Base-by-base conservation (phyloP, 164 flowering plant species). In the Echeveria elegans region DNA sequence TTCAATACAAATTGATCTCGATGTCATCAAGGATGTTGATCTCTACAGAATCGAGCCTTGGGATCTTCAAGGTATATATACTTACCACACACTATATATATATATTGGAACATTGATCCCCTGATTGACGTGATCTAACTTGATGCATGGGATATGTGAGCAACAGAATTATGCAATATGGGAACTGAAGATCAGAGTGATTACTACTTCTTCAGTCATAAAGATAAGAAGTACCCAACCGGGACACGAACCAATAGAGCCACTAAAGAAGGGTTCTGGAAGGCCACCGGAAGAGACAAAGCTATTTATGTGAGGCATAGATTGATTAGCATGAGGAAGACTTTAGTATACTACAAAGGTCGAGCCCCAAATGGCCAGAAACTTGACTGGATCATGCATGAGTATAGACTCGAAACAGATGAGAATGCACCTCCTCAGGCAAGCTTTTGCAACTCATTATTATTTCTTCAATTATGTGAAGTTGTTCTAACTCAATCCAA, bases 201-300 rank as follows among this genome's bases (percentile, higher is more conserved):
- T 64, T 88, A 90, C 90, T 88, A 86, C 81, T 88, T 88, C 76
- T 88, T 88, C 77, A 88, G 90, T 67, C 91, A 88, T 82, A 88
- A 85, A 70, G 95, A 88, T 75, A 81, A 81, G 80, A 88, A 88
- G 74, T 88, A 86, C 66, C 94, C 90, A 16, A 86, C 91, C 0
- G 95, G 95, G 66, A 85, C 90, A 1, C 73, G 91, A 38, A 88
- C 91, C 0, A 88, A 88, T 32, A 67, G 95, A 69, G 95, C 95
- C 10, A 88, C 95, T 0, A 76, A 84, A 0, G 88, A 89, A 21
- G 95, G 95, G 48, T 88, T 88, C 65, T 88, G 95, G 95, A 88
- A 88, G 76, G 95, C 95, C 1, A 88, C 95, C 0, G 95, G 95
- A 18, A 71, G 95, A 40, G 95, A 88, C 75, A 88, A 88, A 69